Percentiles rank a stretch among this genome's conserved stretches.
Evolutionary conservation across 106 monocot genomes (phyloP).

Genomic region (Allium sativum): DNA sequence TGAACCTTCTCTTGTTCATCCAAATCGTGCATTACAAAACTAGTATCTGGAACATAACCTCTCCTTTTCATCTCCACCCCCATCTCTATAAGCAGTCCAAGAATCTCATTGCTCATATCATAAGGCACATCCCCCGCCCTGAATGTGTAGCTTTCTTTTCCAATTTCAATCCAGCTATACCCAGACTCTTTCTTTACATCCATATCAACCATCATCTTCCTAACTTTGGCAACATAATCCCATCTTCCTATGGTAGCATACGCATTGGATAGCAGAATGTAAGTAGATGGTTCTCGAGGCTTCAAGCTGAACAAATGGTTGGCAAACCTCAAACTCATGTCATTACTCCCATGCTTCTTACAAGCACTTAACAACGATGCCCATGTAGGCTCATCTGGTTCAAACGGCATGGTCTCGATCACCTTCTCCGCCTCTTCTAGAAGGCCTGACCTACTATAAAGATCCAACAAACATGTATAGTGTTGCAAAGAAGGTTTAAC

Average conservation of each 20-base stretch:
- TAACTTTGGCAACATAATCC: slow-evolving; percentile 39
- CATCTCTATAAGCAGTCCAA: slow-evolving; percentile 34
- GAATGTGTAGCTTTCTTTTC: slow-evolving; percentile 48
- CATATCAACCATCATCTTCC: slow-evolving; percentile 51
- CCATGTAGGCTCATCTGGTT: slow-evolving; percentile 77
- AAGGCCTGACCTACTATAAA: slow-evolving; percentile 59
- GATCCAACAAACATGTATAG: slow-evolving; percentile 84
- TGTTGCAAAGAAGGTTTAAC: slow-evolving; percentile 61
- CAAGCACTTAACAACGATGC: slow-evolving; percentile 70
- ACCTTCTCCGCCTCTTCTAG: slow-evolving; percentile 60
- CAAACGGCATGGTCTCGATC: slow-evolving; percentile 46
- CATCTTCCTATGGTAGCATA: slow-evolving; percentile 57
- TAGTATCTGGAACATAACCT: slow-evolving; percentile 68
- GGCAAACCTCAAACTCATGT: slow-evolving; percentile 44
- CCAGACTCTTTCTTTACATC: slow-evolving; percentile 60
- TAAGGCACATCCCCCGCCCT: slow-evolving; percentile 50
- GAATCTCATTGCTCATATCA: slow-evolving; percentile 35
- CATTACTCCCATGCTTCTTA: slow-evolving; percentile 36
- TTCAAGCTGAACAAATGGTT: slow-evolving; percentile 41
- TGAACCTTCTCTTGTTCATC: slow-evolving; percentile 71
- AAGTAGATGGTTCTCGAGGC: slow-evolving; percentile 54
- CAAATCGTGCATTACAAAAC: slow-evolving; percentile 58
- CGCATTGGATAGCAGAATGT: slow-evolving; percentile 56
- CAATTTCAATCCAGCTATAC: slow-evolving; percentile 64
- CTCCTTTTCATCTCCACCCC: slow-evolving; percentile 48